A percentile compares a stretch with the other conserved stretches of the same genome.
These are phyloP conservation scores for Chrysoporthe puriensis DNA, from an alignment of 2,329 filamentous ascomycete genomes.

Conservation along the genomic window DNA sequence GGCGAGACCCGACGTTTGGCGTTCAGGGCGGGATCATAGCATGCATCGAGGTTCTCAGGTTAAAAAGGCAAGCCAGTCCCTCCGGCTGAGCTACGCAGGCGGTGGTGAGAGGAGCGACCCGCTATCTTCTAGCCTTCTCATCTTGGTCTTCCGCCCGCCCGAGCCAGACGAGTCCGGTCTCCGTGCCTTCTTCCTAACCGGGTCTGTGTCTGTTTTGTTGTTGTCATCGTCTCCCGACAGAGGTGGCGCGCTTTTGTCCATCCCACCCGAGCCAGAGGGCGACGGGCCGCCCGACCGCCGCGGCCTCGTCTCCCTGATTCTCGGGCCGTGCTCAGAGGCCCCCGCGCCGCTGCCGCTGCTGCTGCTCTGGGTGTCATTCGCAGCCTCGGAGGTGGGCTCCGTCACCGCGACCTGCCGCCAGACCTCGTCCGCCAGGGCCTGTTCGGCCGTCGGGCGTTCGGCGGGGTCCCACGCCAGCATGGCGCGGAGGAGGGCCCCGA, in stretches of 20 bases:
- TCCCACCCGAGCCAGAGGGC: neutral
- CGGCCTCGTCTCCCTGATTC: neutral
- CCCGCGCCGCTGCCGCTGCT: too few relatives aligned
- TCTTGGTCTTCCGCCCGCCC: too few relatives aligned
- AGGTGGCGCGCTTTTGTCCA: neutral
- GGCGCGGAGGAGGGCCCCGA: conserved; percentile 4
- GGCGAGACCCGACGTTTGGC: too few relatives aligned
- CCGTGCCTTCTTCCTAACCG: neutral
- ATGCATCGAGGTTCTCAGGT: too few relatives aligned
- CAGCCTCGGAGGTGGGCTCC: neutral
- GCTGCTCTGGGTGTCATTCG: too few relatives aligned
- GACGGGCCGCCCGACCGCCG: neutral
- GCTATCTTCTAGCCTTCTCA: too few relatives aligned
- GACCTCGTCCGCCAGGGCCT: neutral
- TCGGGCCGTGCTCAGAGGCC: neutral
- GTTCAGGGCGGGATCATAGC: too few relatives aligned
- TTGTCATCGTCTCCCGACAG: neutral
- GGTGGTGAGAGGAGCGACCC: neutral
- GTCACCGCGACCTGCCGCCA: conserved; percentile 1
- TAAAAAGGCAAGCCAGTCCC: too few relatives aligned
- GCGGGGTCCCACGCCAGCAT: conserved; percentile 13
- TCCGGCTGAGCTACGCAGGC: neutral
- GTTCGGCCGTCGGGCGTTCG: conserved; percentile 4
- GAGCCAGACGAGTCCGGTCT: too few relatives aligned
- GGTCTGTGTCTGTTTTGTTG: too few relatives aligned